phyloP scores from a whole-genome alignment of 2,329 filamentous ascomycete genomes.

The Neobulgaria alba region DNA sequence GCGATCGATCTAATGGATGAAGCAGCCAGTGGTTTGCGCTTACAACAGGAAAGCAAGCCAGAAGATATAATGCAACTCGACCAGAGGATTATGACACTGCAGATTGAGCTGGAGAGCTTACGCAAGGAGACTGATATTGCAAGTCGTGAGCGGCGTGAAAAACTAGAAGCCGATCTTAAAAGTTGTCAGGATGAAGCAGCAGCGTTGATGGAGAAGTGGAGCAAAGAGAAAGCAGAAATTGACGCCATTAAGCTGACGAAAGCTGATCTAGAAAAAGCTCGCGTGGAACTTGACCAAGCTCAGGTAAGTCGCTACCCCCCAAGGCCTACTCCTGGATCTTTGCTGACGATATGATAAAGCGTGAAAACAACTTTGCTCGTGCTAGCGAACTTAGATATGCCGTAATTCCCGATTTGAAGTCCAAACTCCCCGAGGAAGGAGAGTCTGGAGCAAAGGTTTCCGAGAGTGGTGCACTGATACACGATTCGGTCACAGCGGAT shows the following conservation, averaged over 20 bases:
- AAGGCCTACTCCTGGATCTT: not conserved
- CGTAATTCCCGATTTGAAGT: slow-evolving; percentile 72
- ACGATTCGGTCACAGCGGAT: slow-evolving; percentile 90
- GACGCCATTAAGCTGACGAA: slow-evolving; percentile 81
- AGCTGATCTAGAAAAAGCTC: slow-evolving; percentile 77
- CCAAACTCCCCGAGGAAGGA: slow-evolving; percentile 69
- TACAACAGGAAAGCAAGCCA: slow-evolving; percentile 95
- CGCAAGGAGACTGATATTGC: slow-evolving; percentile 89
- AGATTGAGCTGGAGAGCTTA: slow-evolving; percentile 91
- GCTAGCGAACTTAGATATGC: slow-evolving; percentile 90
- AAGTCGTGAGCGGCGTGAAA: slow-evolving; percentile 79
- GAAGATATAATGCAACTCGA: slow-evolving; percentile 90
- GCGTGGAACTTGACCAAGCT: slow-evolving; percentile 77
- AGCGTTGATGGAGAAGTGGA: slow-evolving; percentile 76
- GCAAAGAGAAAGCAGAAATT: slow-evolving; percentile 79
- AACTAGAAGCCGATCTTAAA: slow-evolving; percentile 70
- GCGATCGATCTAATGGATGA: slow-evolving; percentile 96
- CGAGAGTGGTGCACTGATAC: slow-evolving; percentile 41
- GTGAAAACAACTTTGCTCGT: slow-evolving; percentile 78
- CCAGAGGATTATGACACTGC: slow-evolving; percentile 92
- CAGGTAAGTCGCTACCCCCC: slow-evolving; percentile 36
- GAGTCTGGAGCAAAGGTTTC: slow-evolving; percentile 28
- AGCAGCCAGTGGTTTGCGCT: slow-evolving; percentile 77
- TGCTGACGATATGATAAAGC: slow-evolving; percentile 23
- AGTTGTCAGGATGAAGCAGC: slow-evolving; percentile 67